Evolutionary conservation across 306 rosid genomes (phyloP).

Genomic region (Cucumis cinereus): DNA sequence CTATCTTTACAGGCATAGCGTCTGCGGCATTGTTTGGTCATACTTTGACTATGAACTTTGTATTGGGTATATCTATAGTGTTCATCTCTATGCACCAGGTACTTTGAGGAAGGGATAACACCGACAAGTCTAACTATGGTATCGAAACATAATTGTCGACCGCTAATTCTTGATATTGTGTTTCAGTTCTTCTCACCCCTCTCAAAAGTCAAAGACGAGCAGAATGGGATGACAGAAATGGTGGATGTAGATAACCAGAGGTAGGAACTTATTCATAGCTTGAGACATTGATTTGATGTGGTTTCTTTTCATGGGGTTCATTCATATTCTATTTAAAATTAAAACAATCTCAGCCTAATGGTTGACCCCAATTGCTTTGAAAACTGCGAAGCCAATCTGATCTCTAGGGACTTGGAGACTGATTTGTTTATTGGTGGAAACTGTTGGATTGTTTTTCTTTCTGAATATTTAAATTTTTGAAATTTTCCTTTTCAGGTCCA

Average conservation of each 20-base stretch:
- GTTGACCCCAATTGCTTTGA: not conserved
- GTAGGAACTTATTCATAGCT: constrained; percentile 26
- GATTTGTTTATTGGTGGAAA: not conserved
- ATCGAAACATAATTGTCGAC: not conserved
- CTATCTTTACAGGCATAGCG: constrained; percentile 96
- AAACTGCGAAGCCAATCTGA: not conserved
- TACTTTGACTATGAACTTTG: constrained; percentile 74
- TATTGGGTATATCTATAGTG: constrained; percentile 91
- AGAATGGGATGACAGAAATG: constrained; percentile 58
- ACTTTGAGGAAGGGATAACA: constrained; percentile 4
- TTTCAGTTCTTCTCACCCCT: constrained; percentile 83
- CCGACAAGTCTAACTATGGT: not conserved
- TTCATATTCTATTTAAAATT: not conserved
- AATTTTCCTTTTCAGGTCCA: constrained; percentile 44
- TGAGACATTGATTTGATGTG: not conserved
- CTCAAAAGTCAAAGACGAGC: constrained; percentile 70
- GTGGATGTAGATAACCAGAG: constrained; percentile 53
- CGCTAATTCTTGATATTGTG: constrained; percentile 7
- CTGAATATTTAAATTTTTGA: not conserved
- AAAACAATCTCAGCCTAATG: not conserved
- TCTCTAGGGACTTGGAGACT: not conserved
- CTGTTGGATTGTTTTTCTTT: constrained; percentile 5
- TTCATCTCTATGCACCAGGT: constrained; percentile 99
- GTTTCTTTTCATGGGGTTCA: not conserved
- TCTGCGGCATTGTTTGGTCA: constrained; percentile 93